These are phyloP conservation scores for Aaosphaeria arxii DNA, from an alignment of 2,329 filamentous ascomycete genomes.

Conservation along the genomic window DNA sequence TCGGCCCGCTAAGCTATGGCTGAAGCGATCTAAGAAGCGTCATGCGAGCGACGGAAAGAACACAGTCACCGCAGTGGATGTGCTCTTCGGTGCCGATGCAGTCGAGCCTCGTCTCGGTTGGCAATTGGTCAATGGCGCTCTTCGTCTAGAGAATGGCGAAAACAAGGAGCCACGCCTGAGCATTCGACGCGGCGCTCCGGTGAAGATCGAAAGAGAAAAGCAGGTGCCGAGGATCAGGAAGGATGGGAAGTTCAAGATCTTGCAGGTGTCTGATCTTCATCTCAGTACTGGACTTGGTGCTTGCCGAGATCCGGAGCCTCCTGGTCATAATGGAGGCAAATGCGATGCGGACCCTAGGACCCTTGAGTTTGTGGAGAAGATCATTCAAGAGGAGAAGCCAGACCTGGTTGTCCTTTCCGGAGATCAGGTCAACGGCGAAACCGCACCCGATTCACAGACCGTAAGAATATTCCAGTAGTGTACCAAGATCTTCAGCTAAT, in stretches of 20 bases:
- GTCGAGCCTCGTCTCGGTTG: slow-evolving; percentile 86
- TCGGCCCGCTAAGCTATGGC: slow-evolving; percentile 74
- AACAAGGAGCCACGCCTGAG: slow-evolving; percentile 72
- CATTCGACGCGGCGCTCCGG: slow-evolving; percentile 68
- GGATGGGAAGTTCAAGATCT: slow-evolving; percentile 93
- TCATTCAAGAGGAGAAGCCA: slow-evolving; percentile 90
- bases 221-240: slow-evolving; percentile 76
- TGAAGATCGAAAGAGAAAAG: slow-evolving; percentile 63
- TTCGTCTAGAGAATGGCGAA: slow-evolving; percentile 66
- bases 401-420: slow-evolving; percentile 89
- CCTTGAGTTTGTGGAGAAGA: slow-evolving; percentile 77
- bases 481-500: neutral
- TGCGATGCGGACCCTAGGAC: slow-evolving; percentile 93
- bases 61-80: slow-evolving; percentile 77
- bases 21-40: slow-evolving; percentile 69
- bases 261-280: slow-evolving; percentile 94
- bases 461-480: slow-evolving; percentile 42
- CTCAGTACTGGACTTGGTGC: slow-evolving; percentile 82
- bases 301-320: slow-evolving; percentile 84
- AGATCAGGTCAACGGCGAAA: slow-evolving; percentile 94
- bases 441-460: slow-evolving; percentile 84
- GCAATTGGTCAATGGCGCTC: slow-evolving; percentile 63
- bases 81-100: slow-evolving; percentile 86
- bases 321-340: slow-evolving; percentile 65
- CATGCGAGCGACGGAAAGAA: slow-evolving; percentile 72